Evolutionary conservation across 768 basidiomycete genomes (phyloP).

Genomic region (Mrakia gelida): DNA sequence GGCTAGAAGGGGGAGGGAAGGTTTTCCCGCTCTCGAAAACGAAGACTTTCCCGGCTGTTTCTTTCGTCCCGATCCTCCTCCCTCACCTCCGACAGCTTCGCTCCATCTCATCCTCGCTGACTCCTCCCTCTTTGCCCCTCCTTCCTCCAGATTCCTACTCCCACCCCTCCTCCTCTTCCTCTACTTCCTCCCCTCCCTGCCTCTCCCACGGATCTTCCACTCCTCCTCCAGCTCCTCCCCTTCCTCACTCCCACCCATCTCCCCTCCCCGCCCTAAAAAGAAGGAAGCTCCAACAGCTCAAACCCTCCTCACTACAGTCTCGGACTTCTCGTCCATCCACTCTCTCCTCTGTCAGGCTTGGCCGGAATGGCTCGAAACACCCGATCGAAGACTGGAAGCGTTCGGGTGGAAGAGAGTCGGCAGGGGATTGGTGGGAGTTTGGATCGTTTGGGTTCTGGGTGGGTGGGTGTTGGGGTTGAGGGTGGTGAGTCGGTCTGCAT

Average conservation of each 20-base stretch:
- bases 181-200: neutral
- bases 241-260: constrained; percentile 9
- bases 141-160: constrained; percentile 25
- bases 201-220: constrained; percentile 26
- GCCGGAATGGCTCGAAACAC: constrained; percentile 13
- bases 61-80: neutral
- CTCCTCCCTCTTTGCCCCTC: neutral
- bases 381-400: neutral
- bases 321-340: constrained; percentile 23
- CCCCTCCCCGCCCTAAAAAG: constrained; percentile 7
- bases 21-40: too few relatives aligned
- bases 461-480: constrained; percentile 20
- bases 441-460: constrained; percentile 24
- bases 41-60: too few relatives aligned
- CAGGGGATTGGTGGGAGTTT: constrained; percentile 8
- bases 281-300: constrained; percentile 20
- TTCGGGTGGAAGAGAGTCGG: neutral
- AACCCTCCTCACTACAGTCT: constrained; percentile 6
- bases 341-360: constrained; percentile 9
- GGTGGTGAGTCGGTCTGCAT: constrained; percentile 14
- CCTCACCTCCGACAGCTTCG: neutral
- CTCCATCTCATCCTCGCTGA: neutral
- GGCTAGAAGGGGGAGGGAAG: too few relatives aligned
- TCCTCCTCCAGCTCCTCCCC: constrained; percentile 33
- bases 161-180: constrained; percentile 30